Evolutionary conservation across 257 asterid genomes (phyloP).

Genomic region (Voacanga thouarsii): DNA sequence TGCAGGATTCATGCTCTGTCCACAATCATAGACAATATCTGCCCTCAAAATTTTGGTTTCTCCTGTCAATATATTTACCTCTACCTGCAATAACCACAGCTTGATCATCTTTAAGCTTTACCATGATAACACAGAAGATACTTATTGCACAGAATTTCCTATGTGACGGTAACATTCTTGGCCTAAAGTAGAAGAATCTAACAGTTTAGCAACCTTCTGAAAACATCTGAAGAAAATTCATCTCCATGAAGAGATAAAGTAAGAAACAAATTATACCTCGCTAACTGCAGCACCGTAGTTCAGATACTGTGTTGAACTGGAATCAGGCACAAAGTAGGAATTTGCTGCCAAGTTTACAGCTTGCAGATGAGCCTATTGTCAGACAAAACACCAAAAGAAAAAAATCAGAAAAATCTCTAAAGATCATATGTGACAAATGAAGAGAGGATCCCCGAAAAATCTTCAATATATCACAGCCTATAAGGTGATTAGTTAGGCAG

Average conservation of each 20-base stretch:
- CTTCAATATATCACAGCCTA: not conserved
- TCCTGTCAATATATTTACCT: constrained; percentile 58
- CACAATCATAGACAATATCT: constrained; percentile 71
- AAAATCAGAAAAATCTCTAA: not conserved
- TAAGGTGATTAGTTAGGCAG: not conserved
- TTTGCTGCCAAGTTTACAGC: constrained; percentile 47
- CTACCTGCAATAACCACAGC: constrained; percentile 42
- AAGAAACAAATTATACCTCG: constrained; percentile 40
- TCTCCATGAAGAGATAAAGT: not conserved
- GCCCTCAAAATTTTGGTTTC: constrained; percentile 48
- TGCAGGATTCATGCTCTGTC: constrained; percentile 81
- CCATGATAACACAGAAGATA: not conserved
- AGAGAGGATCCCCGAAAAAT: not conserved
- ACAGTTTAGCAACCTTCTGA: not conserved
- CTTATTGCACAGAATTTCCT: not conserved
- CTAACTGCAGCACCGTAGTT: constrained; percentile 68
- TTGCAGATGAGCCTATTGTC: constrained; percentile 47
- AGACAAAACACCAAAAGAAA: not conserved
- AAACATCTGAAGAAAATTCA: not conserved
- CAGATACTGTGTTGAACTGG: constrained; percentile 36
- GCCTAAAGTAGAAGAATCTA: not conserved
- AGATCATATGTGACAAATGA: not conserved
- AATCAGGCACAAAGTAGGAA: constrained; percentile 50
- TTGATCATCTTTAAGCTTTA: not conserved
- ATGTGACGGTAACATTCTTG: not conserved